A percentile compares a stretch with the other conserved stretches of the same genome.
These are phyloP conservation scores for Boletus subcaerulescens DNA, from an alignment of 768 basidiomycete genomes.

Conservation along the genomic window DNA sequence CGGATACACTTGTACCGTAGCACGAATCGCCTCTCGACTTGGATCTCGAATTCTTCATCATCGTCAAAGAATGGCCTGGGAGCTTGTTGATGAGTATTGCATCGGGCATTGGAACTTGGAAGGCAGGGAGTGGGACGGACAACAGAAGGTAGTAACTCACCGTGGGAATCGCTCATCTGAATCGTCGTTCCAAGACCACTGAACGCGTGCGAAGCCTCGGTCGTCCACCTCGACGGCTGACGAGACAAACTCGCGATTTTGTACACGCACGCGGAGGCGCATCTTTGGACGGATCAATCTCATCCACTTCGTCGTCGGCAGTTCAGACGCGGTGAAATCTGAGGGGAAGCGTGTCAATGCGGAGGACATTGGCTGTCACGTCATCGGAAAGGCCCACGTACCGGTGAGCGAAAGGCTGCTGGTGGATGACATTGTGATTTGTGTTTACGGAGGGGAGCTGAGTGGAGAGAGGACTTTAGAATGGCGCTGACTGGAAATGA, in stretches of 20 bases:
- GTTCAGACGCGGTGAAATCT: conserved; percentile 26
- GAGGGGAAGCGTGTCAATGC: background rate
- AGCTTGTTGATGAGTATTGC: background rate
- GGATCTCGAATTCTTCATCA: conserved; percentile 18
- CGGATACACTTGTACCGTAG: conserved; percentile 24
- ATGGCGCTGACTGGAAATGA: background rate
- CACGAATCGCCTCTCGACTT: conserved; percentile 20
- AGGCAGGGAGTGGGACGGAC: too few relatives aligned
- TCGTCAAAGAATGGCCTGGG: conserved; percentile 17
- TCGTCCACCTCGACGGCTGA: conserved; percentile 6
- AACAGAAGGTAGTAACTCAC: conserved; percentile 6
- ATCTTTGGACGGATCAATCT: conserved; percentile 19
- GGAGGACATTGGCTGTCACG: too few relatives aligned
- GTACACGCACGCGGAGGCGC: conserved; percentile 18
- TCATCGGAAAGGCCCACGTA: conserved; percentile 4
- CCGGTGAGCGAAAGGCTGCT: conserved; percentile 16
- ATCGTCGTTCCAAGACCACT: conserved; percentile 18
- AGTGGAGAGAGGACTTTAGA: background rate
- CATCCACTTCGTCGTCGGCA: conserved; percentile 21
- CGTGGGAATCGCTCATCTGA: conserved; percentile 7
- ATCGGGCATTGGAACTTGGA: background rate
- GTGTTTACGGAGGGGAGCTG: background rate
- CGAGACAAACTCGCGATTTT: conserved; percentile 16
- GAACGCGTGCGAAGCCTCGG: background rate
- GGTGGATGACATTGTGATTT: conserved; percentile 9